These are phyloP conservation scores for Thraustochytrium striatum DNA, from an alignment of 352 stramenopile species.

Conservation along the genomic window DNA sequence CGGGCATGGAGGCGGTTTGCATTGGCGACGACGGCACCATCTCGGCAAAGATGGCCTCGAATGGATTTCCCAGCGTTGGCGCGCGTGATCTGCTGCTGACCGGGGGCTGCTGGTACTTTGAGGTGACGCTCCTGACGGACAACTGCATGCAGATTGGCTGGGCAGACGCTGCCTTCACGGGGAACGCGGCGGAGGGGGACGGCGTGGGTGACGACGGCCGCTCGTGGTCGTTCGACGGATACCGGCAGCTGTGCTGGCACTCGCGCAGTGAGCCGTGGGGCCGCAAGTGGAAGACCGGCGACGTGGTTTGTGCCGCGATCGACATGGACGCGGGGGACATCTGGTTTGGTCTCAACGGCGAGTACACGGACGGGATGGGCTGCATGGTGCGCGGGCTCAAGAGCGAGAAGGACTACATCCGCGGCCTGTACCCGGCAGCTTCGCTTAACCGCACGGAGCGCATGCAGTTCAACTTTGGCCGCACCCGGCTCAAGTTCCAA, in stretches of 20 bases:
- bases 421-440: slow-evolving; percentile 62
- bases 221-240: slow-evolving; percentile 88
- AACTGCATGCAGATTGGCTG: slow-evolving; percentile 89
- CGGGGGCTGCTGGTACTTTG: slow-evolving; percentile 77
- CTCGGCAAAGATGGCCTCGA: neutral
- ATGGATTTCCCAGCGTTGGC: slow-evolving; percentile 32
- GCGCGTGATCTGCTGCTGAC: slow-evolving; percentile 24
- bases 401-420: neutral
- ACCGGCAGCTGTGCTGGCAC: slow-evolving; percentile 83
- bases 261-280: slow-evolving; percentile 50
- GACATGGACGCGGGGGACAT: slow-evolving; percentile 77
- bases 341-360: slow-evolving; percentile 84
- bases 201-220: slow-evolving; percentile 82
- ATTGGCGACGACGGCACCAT: neutral
- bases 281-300: slow-evolving; percentile 81
- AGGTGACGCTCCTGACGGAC: slow-evolving; percentile 83
- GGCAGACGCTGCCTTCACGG: slow-evolving; percentile 78
- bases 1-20: slow-evolving; percentile 13
- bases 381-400: slow-evolving; percentile 47
- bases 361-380: slow-evolving; percentile 57
- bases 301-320: slow-evolving; percentile 80
- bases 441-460: slow-evolving; percentile 69
- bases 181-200: slow-evolving; percentile 75
- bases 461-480: slow-evolving; percentile 77
- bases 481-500: slow-evolving; percentile 67